These are phyloP conservation scores for Backusella tuberculispora DNA, from an alignment of 192 early-diverging fungal species.

Conservation along the genomic window DNA sequence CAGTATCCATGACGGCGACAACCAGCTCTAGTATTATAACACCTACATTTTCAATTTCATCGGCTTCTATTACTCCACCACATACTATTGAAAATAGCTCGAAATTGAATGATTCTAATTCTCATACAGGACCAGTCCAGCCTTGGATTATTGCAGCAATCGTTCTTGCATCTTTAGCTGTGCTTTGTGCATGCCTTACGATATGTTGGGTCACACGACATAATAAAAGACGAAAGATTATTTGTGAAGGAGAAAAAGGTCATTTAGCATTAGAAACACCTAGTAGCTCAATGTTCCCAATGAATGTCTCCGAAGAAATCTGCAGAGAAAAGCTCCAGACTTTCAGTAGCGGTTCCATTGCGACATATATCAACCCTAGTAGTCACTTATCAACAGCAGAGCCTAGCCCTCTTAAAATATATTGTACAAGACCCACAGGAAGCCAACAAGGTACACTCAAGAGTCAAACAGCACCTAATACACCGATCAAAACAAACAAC, in stretches of 20 bases:
- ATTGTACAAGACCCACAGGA: background rate
- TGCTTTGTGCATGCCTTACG: slow-evolving; percentile 26
- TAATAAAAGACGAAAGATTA: slow-evolving; percentile 25
- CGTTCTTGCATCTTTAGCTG: slow-evolving; percentile 28
- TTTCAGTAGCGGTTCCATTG: slow-evolving; percentile 8
- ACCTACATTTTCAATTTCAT: background rate
- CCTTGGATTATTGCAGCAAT: slow-evolving; percentile 36
- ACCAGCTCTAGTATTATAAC: background rate
- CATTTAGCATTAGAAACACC: slow-evolving; percentile 11
- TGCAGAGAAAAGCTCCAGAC: slow-evolving; percentile 14
- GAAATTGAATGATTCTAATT: background rate
- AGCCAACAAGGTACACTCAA: background rate
- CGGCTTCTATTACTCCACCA: background rate
- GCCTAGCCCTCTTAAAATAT: background rate
- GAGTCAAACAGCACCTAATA: slow-evolving; percentile 5
- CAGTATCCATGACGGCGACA: background rate
- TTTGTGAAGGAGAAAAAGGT: slow-evolving; percentile 6
- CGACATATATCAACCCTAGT: background rate
- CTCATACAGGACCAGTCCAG: background rate
- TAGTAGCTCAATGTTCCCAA: slow-evolving; percentile 9
- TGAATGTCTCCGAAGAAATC: background rate
- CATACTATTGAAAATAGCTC: background rate
- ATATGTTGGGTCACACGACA: slow-evolving; percentile 25
- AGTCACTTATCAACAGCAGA: background rate
- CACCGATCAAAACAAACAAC: background rate